Conservation (phyloP, 2,329 filamentous ascomycete species). For the Fusarium sp. region DNA sequence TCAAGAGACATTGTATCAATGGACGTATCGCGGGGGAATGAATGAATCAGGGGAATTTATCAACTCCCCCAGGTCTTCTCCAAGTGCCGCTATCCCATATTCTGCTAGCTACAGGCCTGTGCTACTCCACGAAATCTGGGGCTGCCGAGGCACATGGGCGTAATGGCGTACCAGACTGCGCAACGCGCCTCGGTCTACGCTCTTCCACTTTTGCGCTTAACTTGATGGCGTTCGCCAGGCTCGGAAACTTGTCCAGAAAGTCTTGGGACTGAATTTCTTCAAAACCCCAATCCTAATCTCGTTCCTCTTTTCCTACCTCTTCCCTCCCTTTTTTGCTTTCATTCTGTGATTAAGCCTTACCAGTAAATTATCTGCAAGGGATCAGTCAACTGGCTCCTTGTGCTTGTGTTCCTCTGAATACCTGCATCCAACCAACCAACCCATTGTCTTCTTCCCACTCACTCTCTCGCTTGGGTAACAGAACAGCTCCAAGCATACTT, state of each 20-base stretch:
- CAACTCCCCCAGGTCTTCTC: neutral
- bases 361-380: slow-evolving; percentile 3
- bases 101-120: slow-evolving; percentile 12
- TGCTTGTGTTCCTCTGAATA: slow-evolving; percentile 24
- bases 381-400: neutral
- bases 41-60: neutral
- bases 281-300: slow-evolving; percentile 33
- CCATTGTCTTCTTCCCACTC: neutral
- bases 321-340: neutral
- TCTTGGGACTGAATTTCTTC: slow-evolving; percentile 11
- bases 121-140: slow-evolving; percentile 40
- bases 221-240: slow-evolving; percentile 21
- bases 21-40: slow-evolving; percentile 3
- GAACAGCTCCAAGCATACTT: slow-evolving; percentile 3
- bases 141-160: slow-evolving; percentile 43
- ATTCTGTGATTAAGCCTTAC: neutral
- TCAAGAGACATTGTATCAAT: neutral
- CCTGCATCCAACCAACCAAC: slow-evolving; percentile 2
- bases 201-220: slow-evolving; percentile 8
- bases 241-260: neutral
- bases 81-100: slow-evolving; percentile 22
- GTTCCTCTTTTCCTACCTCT: slow-evolving; percentile 1
- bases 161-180: slow-evolving; percentile 6
- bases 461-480: slow-evolving; percentile 6
- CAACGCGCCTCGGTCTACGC: slow-evolving; percentile 37